Conservation (phyloP, 371 early-diverging fungal species). For the Mucor ambiguus region DNA sequence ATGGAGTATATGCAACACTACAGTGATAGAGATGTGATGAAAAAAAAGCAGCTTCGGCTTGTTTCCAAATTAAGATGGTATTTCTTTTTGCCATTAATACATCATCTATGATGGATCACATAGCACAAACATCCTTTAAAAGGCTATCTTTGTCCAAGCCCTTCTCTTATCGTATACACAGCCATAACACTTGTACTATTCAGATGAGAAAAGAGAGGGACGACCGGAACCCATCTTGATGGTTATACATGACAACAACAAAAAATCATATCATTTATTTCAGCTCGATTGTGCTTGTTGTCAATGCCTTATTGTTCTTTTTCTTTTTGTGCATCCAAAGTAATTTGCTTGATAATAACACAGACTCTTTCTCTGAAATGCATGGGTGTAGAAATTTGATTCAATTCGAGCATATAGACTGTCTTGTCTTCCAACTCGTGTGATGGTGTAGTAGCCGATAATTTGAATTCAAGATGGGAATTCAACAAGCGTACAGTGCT, state of each 20-base stretch:
- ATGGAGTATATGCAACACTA: too few relatives aligned
- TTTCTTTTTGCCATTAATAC: too few relatives aligned
- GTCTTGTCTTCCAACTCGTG: background rate
- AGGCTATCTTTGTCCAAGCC: background rate
- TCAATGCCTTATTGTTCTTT: background rate
- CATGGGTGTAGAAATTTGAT: background rate
- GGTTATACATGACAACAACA: background rate
- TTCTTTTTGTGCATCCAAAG: background rate
- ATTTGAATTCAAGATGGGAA: conserved; percentile 27
- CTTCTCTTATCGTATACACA: too few relatives aligned
- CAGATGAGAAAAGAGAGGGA: background rate
- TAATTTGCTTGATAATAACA: conserved; percentile 14
- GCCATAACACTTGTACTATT: too few relatives aligned
- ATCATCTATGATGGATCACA: background rate
- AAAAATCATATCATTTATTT: background rate
- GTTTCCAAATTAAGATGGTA: too few relatives aligned
- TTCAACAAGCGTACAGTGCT: conserved; percentile 20
- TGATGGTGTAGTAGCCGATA: background rate
- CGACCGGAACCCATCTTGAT: background rate
- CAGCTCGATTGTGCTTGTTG: background rate
- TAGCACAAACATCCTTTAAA: background rate
- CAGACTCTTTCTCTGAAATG: conserved; percentile 24
- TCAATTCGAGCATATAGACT: background rate
- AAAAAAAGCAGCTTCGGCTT: too few relatives aligned
- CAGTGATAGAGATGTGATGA: too few relatives aligned